Conservation (phyloP, 2,329 filamentous ascomycete species). For the Chaetothyriales sp. region DNA sequence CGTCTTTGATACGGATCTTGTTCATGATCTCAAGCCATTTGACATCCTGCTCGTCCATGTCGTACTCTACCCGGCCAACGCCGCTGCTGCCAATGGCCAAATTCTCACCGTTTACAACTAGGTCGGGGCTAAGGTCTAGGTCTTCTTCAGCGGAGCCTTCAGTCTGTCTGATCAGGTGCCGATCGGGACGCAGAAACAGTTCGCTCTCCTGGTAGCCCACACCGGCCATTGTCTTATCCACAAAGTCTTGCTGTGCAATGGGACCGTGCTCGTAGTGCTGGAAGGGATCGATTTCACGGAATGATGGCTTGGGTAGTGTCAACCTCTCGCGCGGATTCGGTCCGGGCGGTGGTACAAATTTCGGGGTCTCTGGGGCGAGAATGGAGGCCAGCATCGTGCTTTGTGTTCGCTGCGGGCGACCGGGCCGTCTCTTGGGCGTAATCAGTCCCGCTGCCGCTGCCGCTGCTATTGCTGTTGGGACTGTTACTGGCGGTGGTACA, state of each 20-base stretch:
- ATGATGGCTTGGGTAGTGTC: slow-evolving; percentile 35
- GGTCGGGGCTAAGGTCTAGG: slow-evolving; percentile 38
- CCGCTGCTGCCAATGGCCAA: slow-evolving; percentile 33
- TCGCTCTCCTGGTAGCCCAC: slow-evolving; percentile 94
- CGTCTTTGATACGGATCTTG: slow-evolving; percentile 53
- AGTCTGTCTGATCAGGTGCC: slow-evolving; percentile 48
- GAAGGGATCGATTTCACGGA: slow-evolving; percentile 33
- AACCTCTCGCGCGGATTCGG: slow-evolving; percentile 35
- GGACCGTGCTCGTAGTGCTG: slow-evolving; percentile 57
- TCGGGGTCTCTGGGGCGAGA: slow-evolving; percentile 42
- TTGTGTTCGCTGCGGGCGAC: slow-evolving; percentile 48
- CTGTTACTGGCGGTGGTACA: slow-evolving; percentile 83
- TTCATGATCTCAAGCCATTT: slow-evolving; percentile 88
- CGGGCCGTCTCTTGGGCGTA: slow-evolving; percentile 45
- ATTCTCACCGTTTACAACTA: slow-evolving; percentile 47
- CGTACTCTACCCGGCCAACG: slow-evolving; percentile 83
- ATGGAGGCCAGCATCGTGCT: slow-evolving; percentile 47
- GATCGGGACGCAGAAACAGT: slow-evolving; percentile 64
- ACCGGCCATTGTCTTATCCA: slow-evolving; percentile 90
- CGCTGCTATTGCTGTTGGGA: slow-evolving; percentile 52
- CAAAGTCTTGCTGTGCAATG: slow-evolving; percentile 73
- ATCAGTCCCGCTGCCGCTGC: slow-evolving; percentile 75
- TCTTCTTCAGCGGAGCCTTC: slow-evolving; percentile 51
- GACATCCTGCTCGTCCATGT: slow-evolving; percentile 98
- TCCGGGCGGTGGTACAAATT: slow-evolving; percentile 32